Evolutionary conservation across 306 rosid genomes (phyloP).

Genomic region (Vigna unguiculata): DNA sequence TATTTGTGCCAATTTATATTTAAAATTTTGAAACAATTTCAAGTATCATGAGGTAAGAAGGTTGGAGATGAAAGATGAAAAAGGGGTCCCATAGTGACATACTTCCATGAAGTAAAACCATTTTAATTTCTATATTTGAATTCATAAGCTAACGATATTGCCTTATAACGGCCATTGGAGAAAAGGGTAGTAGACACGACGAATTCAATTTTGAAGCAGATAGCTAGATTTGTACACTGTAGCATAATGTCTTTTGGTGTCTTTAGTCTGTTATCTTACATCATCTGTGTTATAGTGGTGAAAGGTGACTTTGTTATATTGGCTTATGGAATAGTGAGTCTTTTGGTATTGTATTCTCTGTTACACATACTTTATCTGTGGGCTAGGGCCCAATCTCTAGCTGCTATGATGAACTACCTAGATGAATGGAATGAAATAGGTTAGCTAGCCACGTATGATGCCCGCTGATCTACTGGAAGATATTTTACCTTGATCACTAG

Average conservation of each 20-base stretch:
- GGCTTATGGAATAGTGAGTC: too few species aligned
- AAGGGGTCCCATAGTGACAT: background rate
- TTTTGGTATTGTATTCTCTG: too few species aligned
- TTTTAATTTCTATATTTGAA: conserved; percentile 21
- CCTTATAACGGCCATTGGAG: background rate
- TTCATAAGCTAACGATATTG: conserved; percentile 3
- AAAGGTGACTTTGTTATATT: conserved; percentile 14
- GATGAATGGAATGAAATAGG: too few species aligned
- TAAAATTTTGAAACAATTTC: conserved; percentile 31
- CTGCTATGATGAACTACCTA: too few species aligned
- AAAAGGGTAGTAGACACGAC: background rate
- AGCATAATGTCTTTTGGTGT: conserved; percentile 34
- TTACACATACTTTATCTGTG: too few species aligned
- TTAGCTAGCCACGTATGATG: too few species aligned
- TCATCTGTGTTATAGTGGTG: conserved; percentile 9
- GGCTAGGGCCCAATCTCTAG: too few species aligned
- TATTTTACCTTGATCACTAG: too few species aligned
- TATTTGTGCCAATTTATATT: conserved; percentile 15
- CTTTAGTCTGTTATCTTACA: conserved; percentile 13
- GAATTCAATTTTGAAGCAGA: conserved; percentile 29
- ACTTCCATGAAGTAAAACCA: conserved; percentile 22
- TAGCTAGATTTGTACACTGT: background rate
- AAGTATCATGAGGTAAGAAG: background rate
- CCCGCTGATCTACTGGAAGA: too few species aligned
- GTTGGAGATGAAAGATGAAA: background rate